Percentiles rank a stretch among this genome's conserved stretches.
These are phyloP conservation scores for Suhomyces sp. DNA, from an alignment of 805 yeast genomes.

Conservation along the genomic window DNA sequence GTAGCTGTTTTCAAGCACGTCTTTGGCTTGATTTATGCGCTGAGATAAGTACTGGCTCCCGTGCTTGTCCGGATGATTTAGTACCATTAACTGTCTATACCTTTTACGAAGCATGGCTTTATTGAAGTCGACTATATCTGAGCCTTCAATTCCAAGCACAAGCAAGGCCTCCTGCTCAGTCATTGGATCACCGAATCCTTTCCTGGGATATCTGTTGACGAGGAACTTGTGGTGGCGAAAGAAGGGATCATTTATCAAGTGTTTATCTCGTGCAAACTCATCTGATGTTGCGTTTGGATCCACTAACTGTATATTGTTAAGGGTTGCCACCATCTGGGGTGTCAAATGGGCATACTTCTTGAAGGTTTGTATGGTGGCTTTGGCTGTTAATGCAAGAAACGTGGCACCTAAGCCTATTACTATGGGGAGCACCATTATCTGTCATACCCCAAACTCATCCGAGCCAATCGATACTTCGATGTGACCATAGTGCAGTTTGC, in stretches of 20 bases:
- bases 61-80: slow-evolving; percentile 42
- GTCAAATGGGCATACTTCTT: slow-evolving; percentile 28
- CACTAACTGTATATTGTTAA: slow-evolving; percentile 25
- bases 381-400: slow-evolving; percentile 45
- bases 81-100: slow-evolving; percentile 37
- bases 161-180: slow-evolving; percentile 43
- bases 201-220: slow-evolving; percentile 16
- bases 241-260: slow-evolving; percentile 6
- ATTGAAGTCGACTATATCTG: slow-evolving; percentile 29
- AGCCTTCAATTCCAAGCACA: slow-evolving; percentile 40
- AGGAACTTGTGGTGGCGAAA: slow-evolving; percentile 15
- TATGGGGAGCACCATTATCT: slow-evolving; percentile 42
- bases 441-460: not conserved
- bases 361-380: slow-evolving; percentile 27
- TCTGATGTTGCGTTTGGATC: not conserved
- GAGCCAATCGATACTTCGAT: not conserved
- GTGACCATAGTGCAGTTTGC: not conserved
- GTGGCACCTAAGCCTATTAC: slow-evolving; percentile 56
- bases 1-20: slow-evolving; percentile 38
- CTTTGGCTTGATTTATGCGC: slow-evolving; percentile 44
- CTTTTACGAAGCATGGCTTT: slow-evolving; percentile 27
- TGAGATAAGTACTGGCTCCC: slow-evolving; percentile 42
- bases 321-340: slow-evolving; percentile 35
- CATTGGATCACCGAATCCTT: slow-evolving; percentile 36
- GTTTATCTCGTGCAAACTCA: slow-evolving; percentile 3